phyloP scores from a whole-genome alignment of 139 green algal species.

The Chlorella sp. region DNA sequence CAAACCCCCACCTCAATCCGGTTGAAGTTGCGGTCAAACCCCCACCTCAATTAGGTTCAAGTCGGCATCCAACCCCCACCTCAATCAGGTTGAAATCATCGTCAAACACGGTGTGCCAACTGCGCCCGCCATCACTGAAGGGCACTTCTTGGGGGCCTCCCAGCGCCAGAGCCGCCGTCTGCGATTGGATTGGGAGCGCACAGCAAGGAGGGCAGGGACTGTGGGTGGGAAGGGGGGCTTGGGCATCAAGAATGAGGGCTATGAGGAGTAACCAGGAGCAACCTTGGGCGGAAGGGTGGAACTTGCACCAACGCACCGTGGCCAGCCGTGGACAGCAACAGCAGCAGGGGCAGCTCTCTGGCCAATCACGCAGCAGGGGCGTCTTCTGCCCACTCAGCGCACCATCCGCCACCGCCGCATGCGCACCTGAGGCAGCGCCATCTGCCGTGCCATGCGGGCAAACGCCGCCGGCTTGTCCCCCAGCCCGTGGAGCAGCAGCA shows the following conservation, averaged over 20 bases:
- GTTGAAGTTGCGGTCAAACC: too few species aligned
- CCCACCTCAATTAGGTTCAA: too few species aligned
- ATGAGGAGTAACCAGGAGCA: not conserved
- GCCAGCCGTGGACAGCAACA: not conserved
- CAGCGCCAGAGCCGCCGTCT: conserved; percentile 50
- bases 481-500: conserved; percentile 55
- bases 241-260: not conserved
- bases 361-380: too few species aligned
- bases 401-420: not conserved
- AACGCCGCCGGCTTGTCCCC: conserved; percentile 45
- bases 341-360: too few species aligned
- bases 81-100: conserved; percentile 47
- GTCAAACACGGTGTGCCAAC: conserved; percentile 45
- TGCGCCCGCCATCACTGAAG: conserved; percentile 36
- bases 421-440: conserved; percentile 42
- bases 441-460: conserved; percentile 33
- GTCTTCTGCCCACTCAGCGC: not conserved
- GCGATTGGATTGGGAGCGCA: not conserved
- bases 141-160: conserved; percentile 39
- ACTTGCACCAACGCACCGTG: too few species aligned
- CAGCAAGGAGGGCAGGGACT: not conserved
- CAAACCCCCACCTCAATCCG: too few species aligned
- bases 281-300: not conserved
- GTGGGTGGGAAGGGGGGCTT: not conserved
- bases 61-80: conserved; percentile 16